Conservation (phyloP, 1,284 basidiomycete species). For the Puccinia coronata region DNA sequence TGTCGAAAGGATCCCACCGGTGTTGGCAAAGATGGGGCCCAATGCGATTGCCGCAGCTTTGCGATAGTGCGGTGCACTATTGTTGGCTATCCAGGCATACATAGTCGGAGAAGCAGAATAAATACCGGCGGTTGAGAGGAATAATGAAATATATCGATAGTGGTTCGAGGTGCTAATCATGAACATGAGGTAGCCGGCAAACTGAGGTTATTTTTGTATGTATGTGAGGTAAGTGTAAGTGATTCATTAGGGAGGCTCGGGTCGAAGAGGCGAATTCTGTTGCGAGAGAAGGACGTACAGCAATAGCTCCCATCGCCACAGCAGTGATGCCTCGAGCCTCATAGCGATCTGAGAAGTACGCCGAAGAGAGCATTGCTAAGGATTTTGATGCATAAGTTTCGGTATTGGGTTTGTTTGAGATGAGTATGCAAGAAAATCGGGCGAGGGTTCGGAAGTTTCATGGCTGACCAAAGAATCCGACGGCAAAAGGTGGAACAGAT, state of each 20-base stretch:
- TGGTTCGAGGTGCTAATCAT: background rate
- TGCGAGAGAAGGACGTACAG: conserved; percentile 1
- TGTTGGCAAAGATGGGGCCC: conserved; percentile 38
- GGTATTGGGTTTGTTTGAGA: too few species aligned
- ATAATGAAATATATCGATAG: conserved; percentile 22
- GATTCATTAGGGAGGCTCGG: background rate
- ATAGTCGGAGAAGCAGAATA: conserved; percentile 43
- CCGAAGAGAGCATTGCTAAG: conserved; percentile 41
- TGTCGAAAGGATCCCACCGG: conserved; percentile 41
- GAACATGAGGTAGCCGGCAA: conserved; percentile 37
- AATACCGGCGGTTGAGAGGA: conserved; percentile 35
- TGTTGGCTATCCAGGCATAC: conserved; percentile 47
- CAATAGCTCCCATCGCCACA: conserved; percentile 5
- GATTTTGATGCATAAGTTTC: background rate
- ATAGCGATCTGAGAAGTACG: conserved; percentile 45
- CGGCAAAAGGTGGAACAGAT: conserved; percentile 37
- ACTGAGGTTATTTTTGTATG: background rate
- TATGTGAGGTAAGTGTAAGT: background rate
- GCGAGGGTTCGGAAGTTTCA: too few species aligned
- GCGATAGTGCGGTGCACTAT: conserved; percentile 45
- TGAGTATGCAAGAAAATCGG: background rate
- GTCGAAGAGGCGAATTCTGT: background rate
- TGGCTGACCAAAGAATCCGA: conserved; percentile 20
- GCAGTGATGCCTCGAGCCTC: conserved; percentile 41
- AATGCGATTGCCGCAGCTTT: conserved; percentile 41